A percentile compares a stretch with the other conserved stretches of the same genome.
Evolutionary conservation across 2,329 filamentous ascomycete species (phyloP).

Genomic region (Ceratocystis alfenasii): DNA sequence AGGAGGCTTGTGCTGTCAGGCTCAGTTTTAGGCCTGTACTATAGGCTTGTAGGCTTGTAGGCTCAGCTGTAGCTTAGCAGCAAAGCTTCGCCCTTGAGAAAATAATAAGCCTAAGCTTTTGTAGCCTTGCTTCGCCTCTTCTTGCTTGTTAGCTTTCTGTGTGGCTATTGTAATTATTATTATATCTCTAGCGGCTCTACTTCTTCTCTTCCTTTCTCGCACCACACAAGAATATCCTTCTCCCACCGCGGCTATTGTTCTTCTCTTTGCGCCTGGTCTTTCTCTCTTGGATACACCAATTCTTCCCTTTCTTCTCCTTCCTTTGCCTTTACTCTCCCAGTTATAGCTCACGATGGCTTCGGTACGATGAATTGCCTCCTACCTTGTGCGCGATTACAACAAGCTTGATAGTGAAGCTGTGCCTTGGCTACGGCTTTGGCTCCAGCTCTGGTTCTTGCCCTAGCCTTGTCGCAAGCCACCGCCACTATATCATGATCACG

Average conservation of each 20-base stretch:
- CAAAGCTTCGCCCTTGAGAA: slow-evolving; percentile 1
- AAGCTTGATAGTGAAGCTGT: slow-evolving; percentile 4
- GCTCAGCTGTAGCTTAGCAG: background rate
- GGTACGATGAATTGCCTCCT: slow-evolving; percentile 17
- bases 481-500: background rate
- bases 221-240: too few species aligned
- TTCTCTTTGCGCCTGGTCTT: background rate
- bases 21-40: too few species aligned
- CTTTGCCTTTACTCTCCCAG: background rate
- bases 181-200: background rate
- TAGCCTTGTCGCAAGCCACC: slow-evolving; percentile 8
- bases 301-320: background rate
- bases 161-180: background rate
- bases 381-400: background rate
- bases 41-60: background rate
- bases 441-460: background rate
- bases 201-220: background rate
- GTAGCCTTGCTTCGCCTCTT: slow-evolving; percentile 12
- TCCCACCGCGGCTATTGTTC: background rate
- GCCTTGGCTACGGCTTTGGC: background rate
- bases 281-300: background rate
- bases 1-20: background rate
- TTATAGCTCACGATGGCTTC: slow-evolving; percentile 18
- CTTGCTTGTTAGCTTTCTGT: background rate
- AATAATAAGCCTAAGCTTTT: slow-evolving; percentile 3